Evolutionary conservation across 1,284 basidiomycete genomes (phyloP).

Genomic region (Tylopilus sp.): DNA sequence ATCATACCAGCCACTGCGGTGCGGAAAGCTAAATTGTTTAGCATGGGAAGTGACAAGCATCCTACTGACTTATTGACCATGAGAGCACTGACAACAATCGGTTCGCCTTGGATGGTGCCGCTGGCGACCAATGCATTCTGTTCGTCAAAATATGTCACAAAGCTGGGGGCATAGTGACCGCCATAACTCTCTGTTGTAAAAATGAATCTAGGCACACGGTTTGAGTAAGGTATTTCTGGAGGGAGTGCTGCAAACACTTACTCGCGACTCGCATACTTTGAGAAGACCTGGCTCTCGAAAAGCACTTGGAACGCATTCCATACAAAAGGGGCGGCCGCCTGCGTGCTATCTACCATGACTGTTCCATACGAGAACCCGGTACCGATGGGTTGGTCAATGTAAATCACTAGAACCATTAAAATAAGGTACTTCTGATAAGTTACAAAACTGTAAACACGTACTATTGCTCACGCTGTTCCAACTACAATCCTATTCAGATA

Average conservation of each 20-base stretch:
- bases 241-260: constrained; percentile 40
- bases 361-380: constrained; percentile 74
- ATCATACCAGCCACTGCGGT: constrained; percentile 71
- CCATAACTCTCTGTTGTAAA: constrained; percentile 76
- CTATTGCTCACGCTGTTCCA: constrained; percentile 81
- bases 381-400: constrained; percentile 81
- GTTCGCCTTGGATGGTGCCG: constrained; percentile 57
- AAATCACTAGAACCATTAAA: constrained; percentile 64
- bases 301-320: constrained; percentile 77
- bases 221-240: neutral
- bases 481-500: constrained; percentile 43
- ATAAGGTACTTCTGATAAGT: constrained; percentile 1
- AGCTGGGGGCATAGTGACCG: constrained; percentile 75
- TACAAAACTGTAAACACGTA: constrained; percentile 31
- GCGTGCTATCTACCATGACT: constrained; percentile 66
- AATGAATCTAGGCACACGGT: constrained; percentile 58
- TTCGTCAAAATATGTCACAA: constrained; percentile 73
- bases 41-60: neutral
- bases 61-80: constrained; percentile 63
- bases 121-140: constrained; percentile 69
- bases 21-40: constrained; percentile 3
- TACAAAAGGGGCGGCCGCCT: constrained; percentile 58
- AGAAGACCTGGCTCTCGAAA: constrained; percentile 70
- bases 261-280: constrained; percentile 68
- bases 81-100: constrained; percentile 57